Conservation (phyloP, 371 early-diverging fungal species). For the Rhizomucor pusillus region DNA sequence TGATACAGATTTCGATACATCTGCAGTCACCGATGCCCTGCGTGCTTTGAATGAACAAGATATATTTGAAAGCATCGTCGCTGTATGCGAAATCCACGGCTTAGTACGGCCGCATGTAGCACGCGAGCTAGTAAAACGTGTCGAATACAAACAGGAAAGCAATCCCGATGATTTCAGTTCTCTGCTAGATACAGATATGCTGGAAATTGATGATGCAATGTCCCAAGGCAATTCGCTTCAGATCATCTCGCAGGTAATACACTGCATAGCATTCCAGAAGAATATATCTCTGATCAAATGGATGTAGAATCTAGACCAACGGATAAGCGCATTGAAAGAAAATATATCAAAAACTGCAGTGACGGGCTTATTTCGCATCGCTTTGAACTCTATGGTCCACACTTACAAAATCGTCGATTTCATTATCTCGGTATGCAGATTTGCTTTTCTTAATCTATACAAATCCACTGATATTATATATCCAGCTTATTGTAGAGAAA, state of each 20-base stretch:
- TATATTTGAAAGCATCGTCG: slow-evolving; percentile 35
- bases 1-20: slow-evolving; percentile 24
- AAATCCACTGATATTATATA: neutral
- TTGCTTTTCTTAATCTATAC: neutral
- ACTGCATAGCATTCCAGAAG: neutral
- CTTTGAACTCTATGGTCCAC: slow-evolving; percentile 35
- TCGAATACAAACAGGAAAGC: no score
- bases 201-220: slow-evolving; percentile 4
- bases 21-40: slow-evolving; percentile 28
- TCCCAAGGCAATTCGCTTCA: neutral
- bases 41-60: slow-evolving; percentile 27
- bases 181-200: slow-evolving; percentile 10
- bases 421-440: slow-evolving; percentile 26
- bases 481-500: slow-evolving; percentile 25
- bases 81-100: slow-evolving; percentile 30
- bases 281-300: neutral
- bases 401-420: slow-evolving; percentile 30
- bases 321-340: slow-evolving; percentile 22
- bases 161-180: neutral
- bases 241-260: slow-evolving; percentile 6
- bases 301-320: slow-evolving; percentile 32
- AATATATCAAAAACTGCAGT: slow-evolving; percentile 19
- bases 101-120: slow-evolving; percentile 28
- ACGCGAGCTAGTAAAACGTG: slow-evolving; percentile 17
- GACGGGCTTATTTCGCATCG: slow-evolving; percentile 36